A percentile compares a stretch with the other conserved stretches of the same genome.
Conservation (phyloP, 2,329 filamentous ascomycete genomes). For the Talaromyces atroroseus region DNA sequence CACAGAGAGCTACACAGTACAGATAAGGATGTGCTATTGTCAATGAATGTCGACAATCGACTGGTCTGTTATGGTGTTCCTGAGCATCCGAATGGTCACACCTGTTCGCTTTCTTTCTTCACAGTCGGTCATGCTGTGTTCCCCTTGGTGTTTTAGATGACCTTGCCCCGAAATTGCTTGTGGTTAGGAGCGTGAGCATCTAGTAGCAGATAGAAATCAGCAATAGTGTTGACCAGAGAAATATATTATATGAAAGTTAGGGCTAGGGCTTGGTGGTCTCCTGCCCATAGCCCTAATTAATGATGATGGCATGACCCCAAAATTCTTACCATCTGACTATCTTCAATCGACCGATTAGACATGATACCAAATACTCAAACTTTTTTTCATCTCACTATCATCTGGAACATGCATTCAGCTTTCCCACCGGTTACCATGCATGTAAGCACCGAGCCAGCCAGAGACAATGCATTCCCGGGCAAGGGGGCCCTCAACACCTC, state of each 20-base stretch:
- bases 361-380: background rate
- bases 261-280: slow-evolving; percentile 4
- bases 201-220: background rate
- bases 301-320: background rate
- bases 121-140: background rate
- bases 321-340: background rate
- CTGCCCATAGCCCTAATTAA: background rate
- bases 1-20: background rate
- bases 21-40: background rate
- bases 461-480: background rate
- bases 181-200: background rate
- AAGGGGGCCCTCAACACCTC: background rate
- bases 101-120: slow-evolving; percentile 1
- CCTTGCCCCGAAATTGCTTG: background rate
- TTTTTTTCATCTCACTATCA: background rate
- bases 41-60: background rate
- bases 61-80: background rate
- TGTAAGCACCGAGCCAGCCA: too few species aligned
- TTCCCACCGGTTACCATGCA: background rate
- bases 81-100: slow-evolving; percentile 10
- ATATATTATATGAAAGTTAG: background rate
- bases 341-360: background rate
- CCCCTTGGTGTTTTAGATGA: background rate
- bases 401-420: background rate
- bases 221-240: background rate